Evolutionary conservation across 2,329 filamentous ascomycete genomes (phyloP).

Genomic region (Alternaria panax): DNA sequence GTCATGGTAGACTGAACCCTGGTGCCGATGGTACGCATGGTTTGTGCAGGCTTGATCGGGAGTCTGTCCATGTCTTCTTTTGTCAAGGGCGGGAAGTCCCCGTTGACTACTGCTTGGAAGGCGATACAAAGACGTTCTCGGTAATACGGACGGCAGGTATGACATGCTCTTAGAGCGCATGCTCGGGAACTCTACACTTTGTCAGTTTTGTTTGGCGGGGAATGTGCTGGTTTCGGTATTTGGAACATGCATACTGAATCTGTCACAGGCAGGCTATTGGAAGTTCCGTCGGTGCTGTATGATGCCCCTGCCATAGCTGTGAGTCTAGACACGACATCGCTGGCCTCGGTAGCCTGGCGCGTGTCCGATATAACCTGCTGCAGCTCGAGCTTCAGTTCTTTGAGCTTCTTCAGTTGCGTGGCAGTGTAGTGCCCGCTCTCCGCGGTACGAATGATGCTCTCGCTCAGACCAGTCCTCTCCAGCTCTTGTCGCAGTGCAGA

Average conservation of each 20-base stretch:
- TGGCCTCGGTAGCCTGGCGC: conserved; percentile 28
- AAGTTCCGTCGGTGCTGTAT: conserved; percentile 32
- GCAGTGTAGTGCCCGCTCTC: conserved; percentile 45
- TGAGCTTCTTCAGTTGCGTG: conserved; percentile 42
- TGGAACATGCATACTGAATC: conserved; percentile 21
- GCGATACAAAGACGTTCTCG: conserved; percentile 57
- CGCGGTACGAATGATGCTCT: conserved; percentile 44
- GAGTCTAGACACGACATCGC: conserved; percentile 25
- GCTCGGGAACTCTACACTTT: not conserved
- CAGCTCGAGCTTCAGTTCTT: conserved; percentile 41
- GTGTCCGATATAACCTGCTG: conserved; percentile 37
- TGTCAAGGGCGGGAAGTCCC: conserved; percentile 45
- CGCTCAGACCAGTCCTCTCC: conserved; percentile 39
- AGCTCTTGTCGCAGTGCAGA: conserved; percentile 39
- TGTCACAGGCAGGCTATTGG: conserved; percentile 17
- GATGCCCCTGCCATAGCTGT: conserved; percentile 15
- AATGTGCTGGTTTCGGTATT: not conserved
- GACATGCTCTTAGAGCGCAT: conserved; percentile 58
- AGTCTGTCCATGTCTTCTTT: conserved; percentile 40
- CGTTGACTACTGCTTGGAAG: conserved; percentile 54
- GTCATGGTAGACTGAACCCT: conserved; percentile 1
- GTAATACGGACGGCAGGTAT: conserved; percentile 59
- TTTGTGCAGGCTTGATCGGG: conserved; percentile 45
- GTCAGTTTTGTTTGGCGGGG: conserved; percentile 8
- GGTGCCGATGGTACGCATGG: conserved; percentile 46